These are phyloP conservation scores for Solanum virginianum DNA, from an alignment of 257 asterid genomes.

Conservation along the genomic window DNA sequence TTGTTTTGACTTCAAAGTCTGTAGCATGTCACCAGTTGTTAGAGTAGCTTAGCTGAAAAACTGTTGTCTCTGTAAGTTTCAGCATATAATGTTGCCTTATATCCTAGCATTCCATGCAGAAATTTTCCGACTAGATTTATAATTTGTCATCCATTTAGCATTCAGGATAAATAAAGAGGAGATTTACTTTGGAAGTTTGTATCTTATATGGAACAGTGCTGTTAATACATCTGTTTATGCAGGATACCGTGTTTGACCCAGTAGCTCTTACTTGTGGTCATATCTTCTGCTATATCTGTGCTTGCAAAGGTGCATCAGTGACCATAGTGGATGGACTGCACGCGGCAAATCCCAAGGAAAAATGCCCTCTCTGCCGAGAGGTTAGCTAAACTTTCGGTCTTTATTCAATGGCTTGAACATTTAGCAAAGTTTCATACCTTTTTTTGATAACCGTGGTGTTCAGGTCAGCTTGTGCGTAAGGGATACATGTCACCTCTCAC, in stretches of 20 bases:
- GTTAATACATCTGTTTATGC: not conserved
- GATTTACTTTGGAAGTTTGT: not conserved
- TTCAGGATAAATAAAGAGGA: not conserved
- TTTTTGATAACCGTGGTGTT: too few relatives aligned
- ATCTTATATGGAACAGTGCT: not conserved
- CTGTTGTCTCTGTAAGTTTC: not conserved
- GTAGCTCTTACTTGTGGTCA: slow-evolving; percentile 83
- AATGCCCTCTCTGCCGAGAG: slow-evolving; percentile 93
- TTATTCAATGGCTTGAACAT: not conserved
- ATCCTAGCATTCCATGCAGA: not conserved
- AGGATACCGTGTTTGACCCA: slow-evolving; percentile 90
- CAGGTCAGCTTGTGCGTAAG: not conserved
- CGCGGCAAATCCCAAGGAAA: slow-evolving; percentile 34
- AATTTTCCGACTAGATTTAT: not conserved
- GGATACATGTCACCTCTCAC: not conserved
- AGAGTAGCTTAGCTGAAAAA: not conserved
- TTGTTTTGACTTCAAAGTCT: not conserved
- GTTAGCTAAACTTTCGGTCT: slow-evolving; percentile 11
- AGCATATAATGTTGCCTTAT: not conserved
- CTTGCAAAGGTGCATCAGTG: slow-evolving; percentile 91
- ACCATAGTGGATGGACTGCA: slow-evolving; percentile 68
- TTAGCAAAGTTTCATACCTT: not conserved
- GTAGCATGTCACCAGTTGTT: not conserved
- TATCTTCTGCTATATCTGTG: slow-evolving; percentile 80
- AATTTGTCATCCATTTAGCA: not conserved